Conservation (phyloP, 805 yeast genomes). For the Candida schatavii region DNA sequence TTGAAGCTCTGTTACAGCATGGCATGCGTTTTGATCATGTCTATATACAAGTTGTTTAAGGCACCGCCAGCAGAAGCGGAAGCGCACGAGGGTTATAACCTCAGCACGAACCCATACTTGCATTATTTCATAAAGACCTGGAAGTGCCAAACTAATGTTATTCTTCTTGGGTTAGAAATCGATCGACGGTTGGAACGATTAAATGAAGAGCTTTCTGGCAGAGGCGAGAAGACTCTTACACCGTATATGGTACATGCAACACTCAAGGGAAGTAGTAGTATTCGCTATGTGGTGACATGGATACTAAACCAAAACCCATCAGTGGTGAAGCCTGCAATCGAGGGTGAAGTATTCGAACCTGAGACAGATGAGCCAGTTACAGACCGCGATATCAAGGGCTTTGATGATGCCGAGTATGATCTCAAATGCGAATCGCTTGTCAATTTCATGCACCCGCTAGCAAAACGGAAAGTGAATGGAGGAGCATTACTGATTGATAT, state of each 20-base stretch:
- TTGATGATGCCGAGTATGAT: conserved; percentile 41
- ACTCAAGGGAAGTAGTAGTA: conserved; percentile 60
- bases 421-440: conserved; percentile 55
- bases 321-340: conserved; percentile 12
- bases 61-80: not conserved
- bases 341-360: conserved; percentile 2
- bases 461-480: conserved; percentile 51
- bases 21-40: conserved; percentile 30
- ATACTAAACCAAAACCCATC: conserved; percentile 49
- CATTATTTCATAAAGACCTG: conserved; percentile 57
- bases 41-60: conserved; percentile 30
- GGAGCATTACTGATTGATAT: conserved; percentile 62
- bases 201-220: conserved; percentile 18
- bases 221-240: conserved; percentile 20
- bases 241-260: conserved; percentile 32
- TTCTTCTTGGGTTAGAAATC: conserved; percentile 57
- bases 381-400: not conserved
- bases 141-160: conserved; percentile 62
- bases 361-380: not conserved
- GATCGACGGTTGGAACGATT: conserved; percentile 33
- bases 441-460: conserved; percentile 65
- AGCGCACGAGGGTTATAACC: conserved; percentile 25
- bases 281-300: conserved; percentile 60
- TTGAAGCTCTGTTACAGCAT: conserved; percentile 28
- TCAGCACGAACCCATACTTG: conserved; percentile 60